phyloP scores from a whole-genome alignment of 805 yeast species.

The Ogataea nitratoaversa region DNA sequence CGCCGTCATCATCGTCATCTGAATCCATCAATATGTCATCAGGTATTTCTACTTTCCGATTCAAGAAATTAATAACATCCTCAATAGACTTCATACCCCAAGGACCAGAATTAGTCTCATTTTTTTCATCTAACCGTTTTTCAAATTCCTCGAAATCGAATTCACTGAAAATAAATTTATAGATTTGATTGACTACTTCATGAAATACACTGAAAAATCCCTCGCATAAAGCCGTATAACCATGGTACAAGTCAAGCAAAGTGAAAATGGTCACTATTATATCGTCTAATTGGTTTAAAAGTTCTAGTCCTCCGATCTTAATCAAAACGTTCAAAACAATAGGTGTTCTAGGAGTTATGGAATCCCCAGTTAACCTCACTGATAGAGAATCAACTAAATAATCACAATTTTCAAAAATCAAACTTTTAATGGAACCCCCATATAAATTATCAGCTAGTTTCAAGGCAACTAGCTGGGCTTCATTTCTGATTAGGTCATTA shows the following conservation, averaged over 20 bases:
- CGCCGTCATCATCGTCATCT: slow-evolving; percentile 9
- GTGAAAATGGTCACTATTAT: slow-evolving; percentile 66
- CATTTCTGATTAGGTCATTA: slow-evolving; percentile 39
- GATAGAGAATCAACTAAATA: slow-evolving; percentile 80
- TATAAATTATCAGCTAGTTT: slow-evolving; percentile 51
- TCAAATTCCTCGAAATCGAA: slow-evolving; percentile 24
- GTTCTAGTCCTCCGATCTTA: slow-evolving; percentile 61
- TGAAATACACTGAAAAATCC: slow-evolving; percentile 72
- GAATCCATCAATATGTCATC: slow-evolving; percentile 11
- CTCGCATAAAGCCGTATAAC: slow-evolving; percentile 65
- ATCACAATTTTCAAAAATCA: slow-evolving; percentile 69
- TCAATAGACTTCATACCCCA: slow-evolving; percentile 54
- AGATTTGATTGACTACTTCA: slow-evolving; percentile 49
- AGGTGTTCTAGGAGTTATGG: slow-evolving; percentile 69
- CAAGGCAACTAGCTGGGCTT: slow-evolving; percentile 49
- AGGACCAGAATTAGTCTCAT: slow-evolving; percentile 36
- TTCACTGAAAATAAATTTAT: slow-evolving; percentile 31
- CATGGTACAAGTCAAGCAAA: slow-evolving; percentile 79
- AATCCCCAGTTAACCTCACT: slow-evolving; percentile 59
- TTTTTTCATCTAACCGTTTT: slow-evolving; percentile 17
- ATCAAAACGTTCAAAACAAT: slow-evolving; percentile 67
- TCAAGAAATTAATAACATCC: slow-evolving; percentile 43
- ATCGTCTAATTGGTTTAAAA: slow-evolving; percentile 67
- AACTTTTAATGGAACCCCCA: slow-evolving; percentile 47
- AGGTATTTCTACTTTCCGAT: slow-evolving; percentile 30